These are phyloP conservation scores for Paramecium sonneborni DNA, from an alignment of 73 alveolate species.

Conservation along the genomic window DNA sequence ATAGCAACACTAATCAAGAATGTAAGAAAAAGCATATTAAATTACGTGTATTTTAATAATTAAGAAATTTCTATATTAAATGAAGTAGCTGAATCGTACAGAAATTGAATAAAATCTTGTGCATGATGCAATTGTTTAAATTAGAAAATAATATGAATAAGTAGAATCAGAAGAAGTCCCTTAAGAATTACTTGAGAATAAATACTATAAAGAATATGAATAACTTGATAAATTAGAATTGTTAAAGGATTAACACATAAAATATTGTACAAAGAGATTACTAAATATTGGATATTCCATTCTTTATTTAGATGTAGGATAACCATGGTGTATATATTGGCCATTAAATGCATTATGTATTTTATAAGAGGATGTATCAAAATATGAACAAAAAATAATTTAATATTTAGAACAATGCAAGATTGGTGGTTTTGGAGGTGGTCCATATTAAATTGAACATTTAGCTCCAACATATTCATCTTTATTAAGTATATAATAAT, in stretches of 20 bases:
- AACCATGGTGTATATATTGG: neutral
- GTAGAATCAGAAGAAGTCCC: neutral
- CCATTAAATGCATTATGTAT: neutral
- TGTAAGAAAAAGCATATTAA: slow-evolving; percentile 1
- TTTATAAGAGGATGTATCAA: neutral
- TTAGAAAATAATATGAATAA: neutral
- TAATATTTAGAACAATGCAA: neutral
- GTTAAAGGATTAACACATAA: neutral
- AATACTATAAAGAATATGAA: neutral
- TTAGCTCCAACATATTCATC: slow-evolving; percentile 5
- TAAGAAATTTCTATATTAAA: slow-evolving; percentile 1
- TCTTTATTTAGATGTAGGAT: neutral
- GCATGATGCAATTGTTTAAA: neutral
- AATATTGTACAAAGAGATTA: neutral
- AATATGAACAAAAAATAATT: neutral
- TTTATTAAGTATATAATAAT: neutral
- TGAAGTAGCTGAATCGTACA: neutral
- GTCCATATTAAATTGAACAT: neutral
- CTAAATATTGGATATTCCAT: neutral
- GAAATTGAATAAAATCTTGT: neutral
- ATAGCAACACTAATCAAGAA: neutral
- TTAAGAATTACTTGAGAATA: neutral
- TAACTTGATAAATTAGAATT: neutral
- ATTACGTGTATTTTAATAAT: slow-evolving; percentile 51
- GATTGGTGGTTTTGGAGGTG: neutral